Conservation (phyloP, 345 rosid species). For the Reutealis trisperma region DNA sequence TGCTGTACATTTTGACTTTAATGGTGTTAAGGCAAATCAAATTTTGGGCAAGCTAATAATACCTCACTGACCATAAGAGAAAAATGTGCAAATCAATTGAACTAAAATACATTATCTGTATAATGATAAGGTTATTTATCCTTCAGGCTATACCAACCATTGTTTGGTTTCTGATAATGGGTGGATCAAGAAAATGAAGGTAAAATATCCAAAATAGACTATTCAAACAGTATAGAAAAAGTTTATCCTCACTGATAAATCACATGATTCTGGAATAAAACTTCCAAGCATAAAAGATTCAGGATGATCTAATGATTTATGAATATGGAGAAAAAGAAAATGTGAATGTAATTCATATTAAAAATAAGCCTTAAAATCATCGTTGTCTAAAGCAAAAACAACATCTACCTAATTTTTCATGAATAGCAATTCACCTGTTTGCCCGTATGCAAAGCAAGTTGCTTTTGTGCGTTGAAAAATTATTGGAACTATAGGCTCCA, state of each 20-base stretch:
- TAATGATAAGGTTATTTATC: too few relatives aligned
- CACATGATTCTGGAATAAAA: slow-evolving; percentile 1
- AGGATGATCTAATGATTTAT: not conserved
- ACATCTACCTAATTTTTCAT: slow-evolving; percentile 4
- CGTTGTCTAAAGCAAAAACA: not conserved
- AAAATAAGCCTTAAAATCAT: not conserved
- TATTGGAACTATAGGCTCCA: slow-evolving; percentile 94
- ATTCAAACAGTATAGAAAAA: not conserved
- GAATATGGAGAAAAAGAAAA: not conserved
- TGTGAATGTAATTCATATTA: too few relatives aligned
- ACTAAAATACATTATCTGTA: too few relatives aligned
- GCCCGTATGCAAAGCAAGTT: slow-evolving; percentile 98
- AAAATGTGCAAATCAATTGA: too few relatives aligned
- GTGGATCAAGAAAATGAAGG: not conserved
- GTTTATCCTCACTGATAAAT: too few relatives aligned
- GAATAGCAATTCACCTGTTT: slow-evolving; percentile 62
- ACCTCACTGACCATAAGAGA: too few relatives aligned
- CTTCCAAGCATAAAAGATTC: not conserved
- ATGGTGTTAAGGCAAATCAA: too few relatives aligned
- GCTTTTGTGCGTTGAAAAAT: slow-evolving; percentile 93
- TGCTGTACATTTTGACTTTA: too few relatives aligned
- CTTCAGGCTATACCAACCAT: too few relatives aligned
- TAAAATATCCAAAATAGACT: not conserved
- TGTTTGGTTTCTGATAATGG: too few relatives aligned
- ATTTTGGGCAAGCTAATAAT: too few relatives aligned